Evolutionary conservation across 352 stramenopile genomes (phyloP).

Genomic region (Phytophthora citricola): DNA sequence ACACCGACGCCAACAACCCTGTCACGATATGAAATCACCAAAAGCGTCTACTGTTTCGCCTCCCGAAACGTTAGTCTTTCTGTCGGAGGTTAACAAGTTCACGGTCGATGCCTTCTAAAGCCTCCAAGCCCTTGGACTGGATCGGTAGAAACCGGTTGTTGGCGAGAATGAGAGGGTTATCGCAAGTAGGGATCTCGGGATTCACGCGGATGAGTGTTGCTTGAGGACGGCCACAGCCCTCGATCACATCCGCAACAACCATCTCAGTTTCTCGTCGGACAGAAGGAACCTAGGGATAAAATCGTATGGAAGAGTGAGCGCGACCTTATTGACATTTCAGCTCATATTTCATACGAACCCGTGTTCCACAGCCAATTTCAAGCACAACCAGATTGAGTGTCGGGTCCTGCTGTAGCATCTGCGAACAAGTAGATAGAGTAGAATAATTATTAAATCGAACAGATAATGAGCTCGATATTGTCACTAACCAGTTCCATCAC

Average conservation of each 20-base stretch:
- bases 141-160: constrained; percentile 61
- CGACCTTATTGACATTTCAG: background rate
- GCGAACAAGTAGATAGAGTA: background rate
- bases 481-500: constrained; percentile 70
- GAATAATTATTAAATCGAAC: background rate
- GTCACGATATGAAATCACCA: constrained; percentile 20
- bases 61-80: constrained; percentile 3
- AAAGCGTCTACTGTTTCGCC: background rate
- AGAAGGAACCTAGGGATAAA: constrained; percentile 63
- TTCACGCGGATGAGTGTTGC: constrained; percentile 81
- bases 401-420: constrained; percentile 79
- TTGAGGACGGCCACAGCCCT: constrained; percentile 55
- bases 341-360: constrained; percentile 41
- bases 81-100: constrained; percentile 28
- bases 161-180: constrained; percentile 52
- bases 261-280: constrained; percentile 83
- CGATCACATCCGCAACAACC: constrained; percentile 78
- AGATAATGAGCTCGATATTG: background rate
- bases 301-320: constrained; percentile 1
- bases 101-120: constrained; percentile 64
- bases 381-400: constrained; percentile 73
- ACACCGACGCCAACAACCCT: constrained; percentile 44
- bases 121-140: constrained; percentile 53
- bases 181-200: constrained; percentile 65
- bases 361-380: constrained; percentile 84